These are phyloP conservation scores for Fraxinus latifolia DNA, from an alignment of 305 asterid species.

Conservation along the genomic window DNA sequence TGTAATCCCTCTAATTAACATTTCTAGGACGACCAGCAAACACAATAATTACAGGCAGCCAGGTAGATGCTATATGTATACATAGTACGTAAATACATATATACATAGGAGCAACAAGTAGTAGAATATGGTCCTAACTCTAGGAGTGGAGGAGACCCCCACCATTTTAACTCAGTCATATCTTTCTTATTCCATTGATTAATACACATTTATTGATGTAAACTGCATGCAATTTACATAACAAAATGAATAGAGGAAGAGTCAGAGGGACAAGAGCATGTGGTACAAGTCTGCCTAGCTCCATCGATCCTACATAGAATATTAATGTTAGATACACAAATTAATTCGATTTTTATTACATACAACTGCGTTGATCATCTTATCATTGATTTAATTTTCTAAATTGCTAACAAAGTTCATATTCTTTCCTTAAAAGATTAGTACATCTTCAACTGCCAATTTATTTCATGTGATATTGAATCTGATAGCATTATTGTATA, in stretches of 20 bases:
- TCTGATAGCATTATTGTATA: background rate
- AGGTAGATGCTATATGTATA: background rate
- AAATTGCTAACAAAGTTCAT: background rate
- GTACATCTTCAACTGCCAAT: background rate
- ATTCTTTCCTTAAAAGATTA: background rate
- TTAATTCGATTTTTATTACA: background rate
- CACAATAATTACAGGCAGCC: slow-evolving; percentile 18
- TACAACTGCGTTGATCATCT: background rate
- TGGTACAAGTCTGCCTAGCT: slow-evolving; percentile 8
- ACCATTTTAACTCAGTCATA: slow-evolving; percentile 10
- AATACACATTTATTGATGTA: slow-evolving; percentile 10
- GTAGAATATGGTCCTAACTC: slow-evolving; percentile 34
- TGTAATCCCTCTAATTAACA: background rate
- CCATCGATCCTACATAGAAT: background rate
- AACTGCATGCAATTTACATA: background rate
- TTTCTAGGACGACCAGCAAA: slow-evolving; percentile 36
- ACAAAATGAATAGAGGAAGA: background rate
- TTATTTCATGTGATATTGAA: background rate
- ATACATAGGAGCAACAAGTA: slow-evolving; percentile 23
- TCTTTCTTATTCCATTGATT: slow-evolving; percentile 20
- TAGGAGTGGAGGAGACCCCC: slow-evolving; percentile 11
- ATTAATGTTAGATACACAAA: background rate
- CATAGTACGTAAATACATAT: too few species aligned
- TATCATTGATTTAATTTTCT: background rate
- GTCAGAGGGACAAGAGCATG: background rate